A percentile compares a stretch with the other conserved stretches of the same genome.
Evolutionary conservation across 352 stramenopile genomes (phyloP).

Genomic region (Phytophthora ramorum): DNA sequence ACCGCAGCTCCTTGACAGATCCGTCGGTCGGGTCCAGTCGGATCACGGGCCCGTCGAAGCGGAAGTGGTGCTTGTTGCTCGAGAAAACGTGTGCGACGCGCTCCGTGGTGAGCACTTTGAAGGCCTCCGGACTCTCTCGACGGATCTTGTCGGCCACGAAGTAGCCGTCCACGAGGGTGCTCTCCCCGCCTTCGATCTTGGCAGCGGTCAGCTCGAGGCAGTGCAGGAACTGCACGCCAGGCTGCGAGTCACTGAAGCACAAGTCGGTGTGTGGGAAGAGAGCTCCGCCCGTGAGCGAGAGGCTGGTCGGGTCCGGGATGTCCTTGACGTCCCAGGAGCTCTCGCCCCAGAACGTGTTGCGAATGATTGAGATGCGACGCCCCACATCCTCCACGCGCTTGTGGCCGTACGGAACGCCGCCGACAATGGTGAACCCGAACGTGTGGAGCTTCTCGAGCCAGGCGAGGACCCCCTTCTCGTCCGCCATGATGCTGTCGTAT

Average conservation of each 20-base stretch:
- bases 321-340: not conserved
- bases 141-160: not conserved
- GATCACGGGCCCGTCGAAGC: not conserved
- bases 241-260: not conserved
- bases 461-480: slow-evolving; percentile 31
- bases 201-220: not conserved
- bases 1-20: not conserved
- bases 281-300: not conserved
- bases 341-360: not conserved
- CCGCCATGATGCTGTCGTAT: slow-evolving; percentile 33
- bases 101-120: not conserved
- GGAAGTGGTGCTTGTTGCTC: not conserved
- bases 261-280: not conserved
- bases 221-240: not conserved
- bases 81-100: not conserved
- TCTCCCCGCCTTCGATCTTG: not conserved
- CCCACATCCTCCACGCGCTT: not conserved
- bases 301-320: not conserved
- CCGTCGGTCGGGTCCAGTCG: not conserved
- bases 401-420: slow-evolving; percentile 20
- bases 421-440: slow-evolving; percentile 42
- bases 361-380: not conserved
- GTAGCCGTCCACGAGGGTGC: not conserved
- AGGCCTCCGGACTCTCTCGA: not conserved
- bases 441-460: slow-evolving; percentile 44